Conservation (phyloP, 352 stramenopile genomes). For the Globisporangium alternatum region DNA sequence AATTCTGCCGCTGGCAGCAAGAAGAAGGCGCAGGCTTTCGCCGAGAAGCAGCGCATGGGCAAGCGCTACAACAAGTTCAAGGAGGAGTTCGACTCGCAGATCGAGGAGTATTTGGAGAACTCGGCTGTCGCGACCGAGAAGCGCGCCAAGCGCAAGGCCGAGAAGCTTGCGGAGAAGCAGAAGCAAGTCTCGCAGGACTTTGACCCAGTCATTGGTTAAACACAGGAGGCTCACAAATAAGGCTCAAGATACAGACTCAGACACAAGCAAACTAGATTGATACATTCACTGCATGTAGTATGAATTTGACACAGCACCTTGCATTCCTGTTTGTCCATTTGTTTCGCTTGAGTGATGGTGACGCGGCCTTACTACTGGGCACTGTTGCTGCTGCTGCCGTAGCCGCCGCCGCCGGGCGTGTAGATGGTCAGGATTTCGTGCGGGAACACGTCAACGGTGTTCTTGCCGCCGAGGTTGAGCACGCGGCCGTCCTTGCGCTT, state of each 20-base stretch:
- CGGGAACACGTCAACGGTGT: conserved; percentile 90
- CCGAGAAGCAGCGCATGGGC: conserved; percentile 30
- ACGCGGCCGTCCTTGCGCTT: conserved; percentile 60
- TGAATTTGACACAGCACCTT: background rate
- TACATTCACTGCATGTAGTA: background rate
- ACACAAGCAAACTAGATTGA: background rate
- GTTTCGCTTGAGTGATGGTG: background rate
- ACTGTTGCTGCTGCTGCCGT: conserved; percentile 37
- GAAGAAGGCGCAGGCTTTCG: conserved; percentile 16
- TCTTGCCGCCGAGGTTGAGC: conserved; percentile 90
- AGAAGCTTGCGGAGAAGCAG: conserved; percentile 11
- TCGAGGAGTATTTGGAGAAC: conserved; percentile 57
- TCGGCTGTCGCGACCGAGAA: conserved; percentile 18
- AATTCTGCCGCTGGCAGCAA: background rate
- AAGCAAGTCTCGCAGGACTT: conserved; percentile 10
- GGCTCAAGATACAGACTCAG: background rate
- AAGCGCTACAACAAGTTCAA: conserved; percentile 53
- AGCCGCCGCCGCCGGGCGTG: conserved; percentile 96
- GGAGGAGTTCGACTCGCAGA: conserved; percentile 53
- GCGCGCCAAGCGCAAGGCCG: conserved; percentile 19
- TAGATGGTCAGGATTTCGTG: conserved; percentile 95
- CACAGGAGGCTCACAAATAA: background rate
- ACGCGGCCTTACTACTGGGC: background rate
- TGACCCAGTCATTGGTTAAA: conserved; percentile 14
- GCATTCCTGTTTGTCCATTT: conserved; percentile 8